These are phyloP conservation scores for Dioscorea cayenensis DNA, from an alignment of 116 monocot genomes.

Conservation along the genomic window DNA sequence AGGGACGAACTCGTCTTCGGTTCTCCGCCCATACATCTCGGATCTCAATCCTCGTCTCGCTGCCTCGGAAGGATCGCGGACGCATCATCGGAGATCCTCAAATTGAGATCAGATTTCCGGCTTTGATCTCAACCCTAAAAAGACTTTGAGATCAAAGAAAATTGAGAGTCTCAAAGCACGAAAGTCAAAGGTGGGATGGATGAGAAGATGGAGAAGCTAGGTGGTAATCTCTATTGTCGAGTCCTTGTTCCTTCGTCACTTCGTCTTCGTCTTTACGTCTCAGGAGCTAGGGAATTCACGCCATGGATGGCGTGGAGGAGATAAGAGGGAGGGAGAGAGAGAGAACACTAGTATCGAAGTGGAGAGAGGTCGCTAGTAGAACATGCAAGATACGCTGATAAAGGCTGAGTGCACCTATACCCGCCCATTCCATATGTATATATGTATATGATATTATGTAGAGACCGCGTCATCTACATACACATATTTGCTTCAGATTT, in stretches of 20 bases:
- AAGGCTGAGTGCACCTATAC: too few relatives aligned
- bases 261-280: not conserved
- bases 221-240: not conserved
- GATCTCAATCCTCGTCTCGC: slow-evolving; percentile 22
- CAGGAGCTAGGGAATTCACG: not conserved
- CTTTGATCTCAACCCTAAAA: not conserved
- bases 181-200: not conserved
- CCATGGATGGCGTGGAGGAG: not conserved
- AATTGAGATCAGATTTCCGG: not conserved
- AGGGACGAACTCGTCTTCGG: slow-evolving; percentile 24
- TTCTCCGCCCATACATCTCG: slow-evolving; percentile 27
- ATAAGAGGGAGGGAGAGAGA: not conserved
- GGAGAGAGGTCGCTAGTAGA: too few relatives aligned
- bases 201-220: not conserved
- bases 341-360: too few relatives aligned
- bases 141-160: not conserved
- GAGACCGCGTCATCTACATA: too few relatives aligned
- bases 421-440: too few relatives aligned
- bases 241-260: not conserved
- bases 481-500: too few relatives aligned
- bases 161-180: not conserved
- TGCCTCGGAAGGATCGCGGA: not conserved
- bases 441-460: too few relatives aligned
- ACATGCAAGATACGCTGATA: too few relatives aligned
- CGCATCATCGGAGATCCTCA: not conserved